A percentile compares a stretch with the other conserved stretches of the same genome.
These are phyloP conservation scores for Berkeleyomyces rouxiae DNA, from an alignment of 2,329 filamentous ascomycete genomes.

Conservation along the genomic window DNA sequence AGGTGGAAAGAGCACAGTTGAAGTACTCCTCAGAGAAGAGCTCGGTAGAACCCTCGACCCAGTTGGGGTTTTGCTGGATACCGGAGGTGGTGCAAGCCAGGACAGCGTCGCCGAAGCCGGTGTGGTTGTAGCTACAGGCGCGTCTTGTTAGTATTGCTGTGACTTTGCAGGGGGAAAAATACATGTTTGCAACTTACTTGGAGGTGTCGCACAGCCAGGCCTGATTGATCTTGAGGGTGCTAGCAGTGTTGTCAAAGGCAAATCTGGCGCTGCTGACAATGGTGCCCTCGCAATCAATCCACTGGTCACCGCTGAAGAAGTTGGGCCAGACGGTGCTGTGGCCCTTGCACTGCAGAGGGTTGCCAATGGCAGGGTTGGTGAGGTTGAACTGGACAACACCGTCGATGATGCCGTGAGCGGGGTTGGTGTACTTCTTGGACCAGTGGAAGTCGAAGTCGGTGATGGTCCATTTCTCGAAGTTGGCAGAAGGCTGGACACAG, in stretches of 20 bases:
- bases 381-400: constrained; percentile 34
- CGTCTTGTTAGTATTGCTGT: too few relatives aligned
- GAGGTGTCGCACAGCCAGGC: constrained; percentile 27
- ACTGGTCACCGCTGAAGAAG: constrained; percentile 33
- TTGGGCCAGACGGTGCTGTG: constrained; percentile 27
- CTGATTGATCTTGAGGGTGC: constrained; percentile 29
- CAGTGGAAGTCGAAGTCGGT: constrained; percentile 31
- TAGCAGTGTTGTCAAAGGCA: constrained; percentile 24
- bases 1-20: constrained; percentile 16
- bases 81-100: not conserved
- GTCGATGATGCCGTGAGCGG: constrained; percentile 33
- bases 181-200: too few relatives aligned
- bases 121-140: not conserved
- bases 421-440: constrained; percentile 33
- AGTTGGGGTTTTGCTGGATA: constrained; percentile 19
- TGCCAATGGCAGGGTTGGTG: constrained; percentile 27
- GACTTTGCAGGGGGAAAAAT: too few relatives aligned
- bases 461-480: constrained; percentile 24
- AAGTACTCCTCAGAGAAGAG: constrained; percentile 20
- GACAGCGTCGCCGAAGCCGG: not conserved
- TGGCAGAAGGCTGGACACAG: constrained; percentile 17
- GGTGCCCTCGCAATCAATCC: constrained; percentile 27
- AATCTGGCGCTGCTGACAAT: constrained; percentile 23
- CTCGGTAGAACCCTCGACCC: constrained; percentile 18
- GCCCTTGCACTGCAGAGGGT: constrained; percentile 25